phyloP scores from a whole-genome alignment of 331 rosid genomes.

The Pyrus hybrid region DNA sequence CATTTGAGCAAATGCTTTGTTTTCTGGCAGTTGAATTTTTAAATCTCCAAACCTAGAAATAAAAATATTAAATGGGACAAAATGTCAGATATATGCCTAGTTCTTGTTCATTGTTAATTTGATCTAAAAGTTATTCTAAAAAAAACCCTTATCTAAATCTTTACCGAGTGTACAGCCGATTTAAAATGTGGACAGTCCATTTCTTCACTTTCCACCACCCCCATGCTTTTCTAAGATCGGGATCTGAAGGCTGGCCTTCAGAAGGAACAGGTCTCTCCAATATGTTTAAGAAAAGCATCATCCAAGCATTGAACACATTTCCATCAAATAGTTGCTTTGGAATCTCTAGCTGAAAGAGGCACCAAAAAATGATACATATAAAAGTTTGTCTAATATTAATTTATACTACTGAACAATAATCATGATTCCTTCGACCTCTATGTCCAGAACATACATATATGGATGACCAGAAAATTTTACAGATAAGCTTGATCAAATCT shows the following conservation, averaged over 20 bases:
- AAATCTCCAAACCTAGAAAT: slow-evolving; percentile 71
- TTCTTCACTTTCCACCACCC: slow-evolving; percentile 99
- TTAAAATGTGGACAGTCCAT: slow-evolving; percentile 88
- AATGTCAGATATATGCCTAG: background rate
- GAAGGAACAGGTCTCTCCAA: slow-evolving; percentile 83
- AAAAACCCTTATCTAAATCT: background rate
- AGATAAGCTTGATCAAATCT: slow-evolving; percentile 80
- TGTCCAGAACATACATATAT: slow-evolving; percentile 58
- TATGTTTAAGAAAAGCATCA: slow-evolving; percentile 64
- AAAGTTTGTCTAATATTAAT: background rate
- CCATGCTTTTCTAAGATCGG: slow-evolving; percentile 83
- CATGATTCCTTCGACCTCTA: background rate
- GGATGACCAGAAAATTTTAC: slow-evolving; percentile 98
- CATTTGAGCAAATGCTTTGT: slow-evolving; percentile 77
- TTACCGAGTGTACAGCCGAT: slow-evolving; percentile 87
- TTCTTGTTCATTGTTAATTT: background rate
- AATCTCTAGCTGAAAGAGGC: slow-evolving; percentile 63
- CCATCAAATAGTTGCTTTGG: slow-evolving; percentile 78
- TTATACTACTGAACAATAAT: background rate
- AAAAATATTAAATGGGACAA: background rate
- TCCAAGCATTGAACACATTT: slow-evolving; percentile 80
- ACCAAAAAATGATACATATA: background rate
- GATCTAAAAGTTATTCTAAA: background rate
- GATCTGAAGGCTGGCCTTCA: slow-evolving; percentile 91
- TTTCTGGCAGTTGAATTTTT: slow-evolving; percentile 77